Base-by-base conservation (phyloP, 352 stramenopile species). In the Phytopythium montanum region DNA sequence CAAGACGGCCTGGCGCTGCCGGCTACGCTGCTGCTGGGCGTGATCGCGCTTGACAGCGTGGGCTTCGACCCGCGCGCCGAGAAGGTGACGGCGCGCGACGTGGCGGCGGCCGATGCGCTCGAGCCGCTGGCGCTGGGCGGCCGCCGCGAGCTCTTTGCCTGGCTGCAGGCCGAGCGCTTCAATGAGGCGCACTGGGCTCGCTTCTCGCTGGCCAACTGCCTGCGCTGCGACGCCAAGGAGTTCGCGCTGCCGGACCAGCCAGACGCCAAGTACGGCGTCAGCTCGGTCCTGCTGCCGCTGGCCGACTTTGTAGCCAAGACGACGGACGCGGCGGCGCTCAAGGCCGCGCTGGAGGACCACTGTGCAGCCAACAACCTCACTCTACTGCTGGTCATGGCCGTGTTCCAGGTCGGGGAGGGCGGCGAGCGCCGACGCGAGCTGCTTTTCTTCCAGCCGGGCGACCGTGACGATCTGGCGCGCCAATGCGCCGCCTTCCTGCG, bases 181-280 rank as follows among this genome's bases (percentile, higher is more conserved):
- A 86, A 81, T 19, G 61, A 77, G 8, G 61, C 21, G 10, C 81
- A 90, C 56, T 94, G 85, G 85, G 44, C n/a, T 9, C 54, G 56
- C 21, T 91, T 94, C 56, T 73, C 80, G 1, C 61, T 92, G 44
- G 55, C 51, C 38, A 85, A 91, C 59, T 92, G 82, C 64, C 68
- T 94, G 50, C 61, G 75, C 49, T 87, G 81, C 66, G 85, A 94
- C 67, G 90, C 90, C 72, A 94, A 94, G 53, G 79, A 92, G 64
- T 92, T 92, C 29, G 51, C 65, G 21, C 73, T 72, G 45, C 45
- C 61, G 1, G 49, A 51, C 38, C 26, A 26, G 5, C 31, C 33
- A 3, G 10, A 28, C 9, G 54, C 49, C 23, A 70, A 74, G 31
- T 79, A 85, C 39, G 82, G 81, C 5, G 83, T 89, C 23, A 90